Base-by-base conservation (phyloP, 1,139 yeast genomes). In the Kazachstania sp. region DNA sequence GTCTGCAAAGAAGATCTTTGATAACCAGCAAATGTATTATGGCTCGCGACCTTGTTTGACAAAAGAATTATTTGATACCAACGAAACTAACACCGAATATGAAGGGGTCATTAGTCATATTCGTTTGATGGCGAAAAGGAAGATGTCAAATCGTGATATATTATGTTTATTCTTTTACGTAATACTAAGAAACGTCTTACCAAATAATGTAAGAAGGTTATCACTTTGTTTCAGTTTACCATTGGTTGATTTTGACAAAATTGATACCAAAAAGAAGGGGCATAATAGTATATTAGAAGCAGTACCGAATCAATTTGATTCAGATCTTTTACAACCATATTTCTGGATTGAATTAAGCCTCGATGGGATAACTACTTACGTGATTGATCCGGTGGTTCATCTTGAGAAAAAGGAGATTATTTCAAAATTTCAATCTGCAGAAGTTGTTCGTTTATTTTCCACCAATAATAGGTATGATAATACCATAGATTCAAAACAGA, bases 331-430 rank as follows among this genome's bases (percentile, higher is more conserved):
- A 9, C 46, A 51, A 20, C 63, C 63, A 2, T 48, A 51, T 50
- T 57, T 57, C 41, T 59, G 63, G 63, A 49, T 59, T 23, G 62
- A 59, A 37, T 39, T 57, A 12, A 38, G 43, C 38, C 41, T 57
- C 8, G 45, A 42, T 40, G 37, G 41, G 4, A 18, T 30, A n/a
- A 37, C 49, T 12, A 13, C 54, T 6, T 56, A 52, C 40, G 49
- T 55, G 2, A 51, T 59, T 20, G 63, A 59, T 45, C 63, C 63
- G 3, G 40, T 57, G 3, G 59, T 57, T 8, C 53, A 54, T 35
- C 19, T 53, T 4, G 46, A 54, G 5, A 51, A 56, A 23, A 38
- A 44, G 3, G 50, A 49, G 9, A 54, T 59, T 20, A 44, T 54
- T 6, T 38, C 48, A 13, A 43, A 26, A 30, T 54, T 51, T 40